These are phyloP conservation scores for Xylaria sp. DNA, from an alignment of 2,329 filamentous ascomycete species.

Conservation along the genomic window DNA sequence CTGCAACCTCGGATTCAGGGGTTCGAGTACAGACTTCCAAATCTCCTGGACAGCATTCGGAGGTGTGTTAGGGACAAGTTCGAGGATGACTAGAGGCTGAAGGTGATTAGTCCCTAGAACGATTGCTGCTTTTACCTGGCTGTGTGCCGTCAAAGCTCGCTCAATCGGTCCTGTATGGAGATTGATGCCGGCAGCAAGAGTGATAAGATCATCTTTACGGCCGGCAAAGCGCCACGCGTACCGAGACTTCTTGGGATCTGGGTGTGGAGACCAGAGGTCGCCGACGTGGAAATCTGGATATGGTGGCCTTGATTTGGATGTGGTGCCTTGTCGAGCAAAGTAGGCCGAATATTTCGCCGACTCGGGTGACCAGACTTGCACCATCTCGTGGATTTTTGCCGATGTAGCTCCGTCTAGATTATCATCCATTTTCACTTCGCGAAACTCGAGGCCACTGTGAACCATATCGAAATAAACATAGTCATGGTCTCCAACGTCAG, in stretches of 20 bases:
- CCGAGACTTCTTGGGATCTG: slow-evolving; percentile 38
- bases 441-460: slow-evolving; percentile 36
- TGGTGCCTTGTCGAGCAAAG: slow-evolving; percentile 35
- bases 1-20: slow-evolving; percentile 37
- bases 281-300: slow-evolving; percentile 35
- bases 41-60: slow-evolving; percentile 24
- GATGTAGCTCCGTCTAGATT: slow-evolving; percentile 26
- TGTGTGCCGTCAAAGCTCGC: slow-evolving; percentile 27
- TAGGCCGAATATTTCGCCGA: slow-evolving; percentile 35
- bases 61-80: slow-evolving; percentile 27
- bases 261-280: slow-evolving; percentile 43
- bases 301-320: slow-evolving; percentile 25
- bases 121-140: slow-evolving; percentile 31
- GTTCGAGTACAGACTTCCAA: slow-evolving; percentile 36
- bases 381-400: slow-evolving; percentile 39
- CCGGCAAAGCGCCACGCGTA: slow-evolving; percentile 41
- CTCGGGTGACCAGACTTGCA: slow-evolving; percentile 30
- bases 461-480: slow-evolving; percentile 41
- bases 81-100: slow-evolving; percentile 40
- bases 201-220: slow-evolving; percentile 45
- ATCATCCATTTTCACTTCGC: slow-evolving; percentile 31
- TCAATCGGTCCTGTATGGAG: slow-evolving; percentile 39
- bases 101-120: slow-evolving; percentile 36
- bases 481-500: slow-evolving; percentile 36
- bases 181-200: slow-evolving; percentile 40